Percentiles rank a stretch among this genome's conserved stretches.
These are phyloP conservation scores for Marasmius tenuissimus DNA, from an alignment of 1,284 basidiomycete species.

Conservation along the genomic window DNA sequence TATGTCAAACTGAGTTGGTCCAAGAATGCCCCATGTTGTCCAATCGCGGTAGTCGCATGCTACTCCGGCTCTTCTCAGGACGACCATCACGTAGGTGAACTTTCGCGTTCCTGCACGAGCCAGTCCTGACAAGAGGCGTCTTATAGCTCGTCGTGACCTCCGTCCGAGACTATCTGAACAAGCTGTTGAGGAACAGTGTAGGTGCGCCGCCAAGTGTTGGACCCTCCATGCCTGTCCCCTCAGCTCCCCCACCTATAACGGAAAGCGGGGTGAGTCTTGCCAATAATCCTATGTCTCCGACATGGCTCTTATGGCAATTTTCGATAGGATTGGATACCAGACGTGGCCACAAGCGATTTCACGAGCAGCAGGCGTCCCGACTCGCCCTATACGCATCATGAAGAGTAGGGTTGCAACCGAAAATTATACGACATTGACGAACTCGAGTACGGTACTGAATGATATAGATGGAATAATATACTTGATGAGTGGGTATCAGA, in stretches of 20 bases:
- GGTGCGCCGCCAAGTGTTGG: slow-evolving; percentile 23
- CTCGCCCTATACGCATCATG: slow-evolving; percentile 7
- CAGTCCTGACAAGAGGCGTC: background rate
- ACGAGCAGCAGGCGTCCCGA: slow-evolving; percentile 12
- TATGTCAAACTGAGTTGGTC: background rate
- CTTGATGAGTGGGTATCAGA: background rate
- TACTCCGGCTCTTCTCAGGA: slow-evolving; percentile 82
- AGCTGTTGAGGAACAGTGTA: slow-evolving; percentile 44
- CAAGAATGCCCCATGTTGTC: slow-evolving; percentile 79
- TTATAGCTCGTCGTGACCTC: slow-evolving; percentile 62
- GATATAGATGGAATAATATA: background rate
- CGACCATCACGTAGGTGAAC: slow-evolving; percentile 65
- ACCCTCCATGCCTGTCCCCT: slow-evolving; percentile 33
- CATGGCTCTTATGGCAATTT: background rate
- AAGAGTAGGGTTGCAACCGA: slow-evolving; percentile 4
- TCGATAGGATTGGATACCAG: slow-evolving; percentile 10
- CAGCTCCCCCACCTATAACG: slow-evolving; percentile 9
- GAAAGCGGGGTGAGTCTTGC: slow-evolving; percentile 4
- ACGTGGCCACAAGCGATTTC: slow-evolving; percentile 11
- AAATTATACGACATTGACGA: background rate
- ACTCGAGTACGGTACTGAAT: background rate
- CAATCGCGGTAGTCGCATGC: slow-evolving; percentile 75
- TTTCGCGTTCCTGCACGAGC: background rate
- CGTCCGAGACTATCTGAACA: slow-evolving; percentile 68
- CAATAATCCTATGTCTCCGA: background rate